phyloP scores from a whole-genome alignment of 257 asterid genomes.

The Solanum gandarillasii region DNA sequence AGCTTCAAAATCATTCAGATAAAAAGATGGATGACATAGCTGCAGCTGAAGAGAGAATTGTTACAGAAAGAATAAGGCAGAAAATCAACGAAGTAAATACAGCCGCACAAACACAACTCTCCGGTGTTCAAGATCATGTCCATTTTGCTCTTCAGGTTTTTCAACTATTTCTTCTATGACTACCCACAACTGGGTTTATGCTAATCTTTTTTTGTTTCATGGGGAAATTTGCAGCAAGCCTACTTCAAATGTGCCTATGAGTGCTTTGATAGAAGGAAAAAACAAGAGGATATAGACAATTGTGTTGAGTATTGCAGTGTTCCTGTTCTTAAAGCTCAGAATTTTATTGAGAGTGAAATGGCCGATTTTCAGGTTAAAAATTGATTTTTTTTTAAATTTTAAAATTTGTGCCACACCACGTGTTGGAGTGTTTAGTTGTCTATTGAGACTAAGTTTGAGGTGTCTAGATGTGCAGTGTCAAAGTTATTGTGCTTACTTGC shows the following conservation, averaged over 20 bases:
- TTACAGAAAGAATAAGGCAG: background rate
- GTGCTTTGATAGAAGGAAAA: slow-evolving; percentile 4
- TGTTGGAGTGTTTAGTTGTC: background rate
- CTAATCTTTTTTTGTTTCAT: background rate
- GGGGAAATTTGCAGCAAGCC: background rate
- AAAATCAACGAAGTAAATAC: background rate
- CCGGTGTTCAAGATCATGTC: slow-evolving; percentile 9
- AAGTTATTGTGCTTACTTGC: background rate
- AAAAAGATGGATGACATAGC: background rate
- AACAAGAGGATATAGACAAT: background rate
- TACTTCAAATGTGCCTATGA: slow-evolving; percentile 4
- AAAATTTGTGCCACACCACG: too few species aligned
- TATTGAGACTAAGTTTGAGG: background rate
- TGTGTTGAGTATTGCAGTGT: slow-evolving; percentile 7
- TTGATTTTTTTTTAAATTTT: fast-evolving
- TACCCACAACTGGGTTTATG: background rate
- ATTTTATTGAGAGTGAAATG: slow-evolving; percentile 2
- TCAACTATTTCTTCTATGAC: background rate
- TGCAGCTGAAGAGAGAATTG: background rate
- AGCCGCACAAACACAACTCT: slow-evolving; percentile 1
- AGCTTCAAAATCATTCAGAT: background rate
- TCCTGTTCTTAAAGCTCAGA: slow-evolving; percentile 5
- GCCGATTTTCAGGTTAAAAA: background rate
- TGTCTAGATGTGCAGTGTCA: background rate
- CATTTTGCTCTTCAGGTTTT: slow-evolving; percentile 6